These are phyloP conservation scores for Coemansia sp. DNA, from an alignment of 192 early-diverging fungal genomes.

Conservation along the genomic window DNA sequence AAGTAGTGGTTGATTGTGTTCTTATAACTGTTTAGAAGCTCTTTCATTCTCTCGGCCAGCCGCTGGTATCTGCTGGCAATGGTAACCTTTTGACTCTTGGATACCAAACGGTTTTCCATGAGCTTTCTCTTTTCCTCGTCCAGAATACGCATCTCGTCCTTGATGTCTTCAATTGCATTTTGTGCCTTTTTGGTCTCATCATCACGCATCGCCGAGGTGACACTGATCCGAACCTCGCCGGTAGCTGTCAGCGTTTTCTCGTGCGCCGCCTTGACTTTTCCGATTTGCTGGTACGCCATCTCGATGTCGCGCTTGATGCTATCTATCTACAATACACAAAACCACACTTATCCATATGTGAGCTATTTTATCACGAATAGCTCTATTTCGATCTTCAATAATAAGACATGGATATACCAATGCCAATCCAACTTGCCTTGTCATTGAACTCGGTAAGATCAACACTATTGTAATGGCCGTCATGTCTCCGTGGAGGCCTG, in stretches of 20 bases:
- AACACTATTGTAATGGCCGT: background rate
- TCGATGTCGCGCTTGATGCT: conserved; percentile 1
- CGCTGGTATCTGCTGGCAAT: background rate
- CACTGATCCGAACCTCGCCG: background rate
- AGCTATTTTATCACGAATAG: background rate
- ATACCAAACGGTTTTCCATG: background rate
- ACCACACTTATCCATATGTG: background rate
- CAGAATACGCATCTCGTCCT: background rate
- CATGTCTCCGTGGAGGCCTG: background rate
- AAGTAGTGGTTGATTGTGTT: background rate
- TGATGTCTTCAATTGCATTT: background rate
- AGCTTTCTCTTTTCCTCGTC: background rate
- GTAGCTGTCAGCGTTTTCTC: background rate
- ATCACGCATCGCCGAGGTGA: background rate
- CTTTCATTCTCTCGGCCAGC: background rate
- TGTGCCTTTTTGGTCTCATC: background rate
- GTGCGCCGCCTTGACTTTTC: background rate
- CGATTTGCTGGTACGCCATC: background rate
- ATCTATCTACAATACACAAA: background rate
- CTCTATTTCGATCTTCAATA: background rate
- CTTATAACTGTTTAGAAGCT: background rate
- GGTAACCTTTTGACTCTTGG: background rate
- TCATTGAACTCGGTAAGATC: background rate
- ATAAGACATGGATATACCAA: background rate
- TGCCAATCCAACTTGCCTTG: background rate